Conservation (phyloP, 306 rosid genomes). For the Rosa multiflora region DNA sequence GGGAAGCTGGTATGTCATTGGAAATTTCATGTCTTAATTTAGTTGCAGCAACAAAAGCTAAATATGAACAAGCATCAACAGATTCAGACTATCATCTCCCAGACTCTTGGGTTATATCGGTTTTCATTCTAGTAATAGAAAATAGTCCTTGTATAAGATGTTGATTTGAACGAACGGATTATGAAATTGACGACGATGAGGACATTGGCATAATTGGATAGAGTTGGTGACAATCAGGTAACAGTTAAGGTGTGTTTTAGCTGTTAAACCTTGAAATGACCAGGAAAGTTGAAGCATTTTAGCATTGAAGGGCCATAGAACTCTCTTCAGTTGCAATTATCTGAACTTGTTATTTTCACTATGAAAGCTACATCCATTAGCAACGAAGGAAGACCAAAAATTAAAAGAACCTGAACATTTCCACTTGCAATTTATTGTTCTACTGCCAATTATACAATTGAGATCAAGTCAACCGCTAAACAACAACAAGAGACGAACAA, state of each 20-base stretch:
- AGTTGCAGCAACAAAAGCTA: slow-evolving; percentile 17
- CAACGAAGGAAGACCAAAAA: no score
- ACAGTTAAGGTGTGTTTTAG: no score
- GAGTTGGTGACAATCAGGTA: no score
- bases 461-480: neutral
- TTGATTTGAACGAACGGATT: no score
- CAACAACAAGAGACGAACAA: neutral
- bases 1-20: slow-evolving; percentile 79
- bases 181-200: no score
- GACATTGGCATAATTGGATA: no score
- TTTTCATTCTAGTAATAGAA: slow-evolving; percentile 63
- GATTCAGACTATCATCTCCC: slow-evolving; percentile 73
- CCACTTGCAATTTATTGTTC: neutral
- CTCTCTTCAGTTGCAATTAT: no score
- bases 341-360: no score
- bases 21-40: slow-evolving; percentile 8
- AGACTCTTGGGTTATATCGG: slow-evolving; percentile 89
- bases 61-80: slow-evolving; percentile 63
- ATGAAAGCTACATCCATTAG: no score
- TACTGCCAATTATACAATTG: neutral
- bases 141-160: slow-evolving; percentile 68
- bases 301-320: no score
- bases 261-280: no score
- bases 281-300: no score
- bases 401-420: neutral